Conservation (phyloP, 2,329 filamentous ascomycete species). For the Acrocalymma vagum region DNA sequence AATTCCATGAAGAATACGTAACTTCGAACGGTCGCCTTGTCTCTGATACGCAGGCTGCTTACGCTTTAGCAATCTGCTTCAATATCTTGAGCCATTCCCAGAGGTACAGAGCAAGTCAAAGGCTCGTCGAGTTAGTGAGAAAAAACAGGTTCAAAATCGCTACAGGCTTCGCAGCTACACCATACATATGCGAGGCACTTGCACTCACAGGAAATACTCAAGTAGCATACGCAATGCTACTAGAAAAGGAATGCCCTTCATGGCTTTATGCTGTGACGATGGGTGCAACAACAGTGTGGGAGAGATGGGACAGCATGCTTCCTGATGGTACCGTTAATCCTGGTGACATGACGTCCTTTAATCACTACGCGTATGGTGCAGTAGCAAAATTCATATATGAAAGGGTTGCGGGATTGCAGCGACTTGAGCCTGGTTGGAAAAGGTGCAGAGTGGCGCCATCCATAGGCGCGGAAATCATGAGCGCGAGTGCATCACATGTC, state of each 20-base stretch:
- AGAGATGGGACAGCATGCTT: constrained; percentile 59
- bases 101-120: not conserved
- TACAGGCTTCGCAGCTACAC: constrained; percentile 11
- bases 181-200: constrained; percentile 4
- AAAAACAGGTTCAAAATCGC: constrained; percentile 2
- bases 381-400: constrained; percentile 57
- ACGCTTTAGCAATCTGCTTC: constrained; percentile 24
- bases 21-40: constrained; percentile 5
- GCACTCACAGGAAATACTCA: not conserved
- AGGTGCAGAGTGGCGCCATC: not conserved
- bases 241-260: constrained; percentile 53
- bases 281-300: constrained; percentile 59
- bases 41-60: constrained; percentile 7
- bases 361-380: constrained; percentile 38
- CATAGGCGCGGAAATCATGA: not conserved
- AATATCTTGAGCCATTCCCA: constrained; percentile 31
- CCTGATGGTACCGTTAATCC: constrained; percentile 55
- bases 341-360: constrained; percentile 53
- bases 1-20: constrained; percentile 7
- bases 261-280: constrained; percentile 59
- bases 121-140: not conserved
- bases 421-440: constrained; percentile 43
- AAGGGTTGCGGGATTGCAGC: constrained; percentile 51
- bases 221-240: constrained; percentile 55
- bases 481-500: not conserved